Evolutionary conservation across 179 eudicot species (phyloP), one percentile per base, ranked within the genome.

Genomic region (Monotropa hypopitys): DNA sequence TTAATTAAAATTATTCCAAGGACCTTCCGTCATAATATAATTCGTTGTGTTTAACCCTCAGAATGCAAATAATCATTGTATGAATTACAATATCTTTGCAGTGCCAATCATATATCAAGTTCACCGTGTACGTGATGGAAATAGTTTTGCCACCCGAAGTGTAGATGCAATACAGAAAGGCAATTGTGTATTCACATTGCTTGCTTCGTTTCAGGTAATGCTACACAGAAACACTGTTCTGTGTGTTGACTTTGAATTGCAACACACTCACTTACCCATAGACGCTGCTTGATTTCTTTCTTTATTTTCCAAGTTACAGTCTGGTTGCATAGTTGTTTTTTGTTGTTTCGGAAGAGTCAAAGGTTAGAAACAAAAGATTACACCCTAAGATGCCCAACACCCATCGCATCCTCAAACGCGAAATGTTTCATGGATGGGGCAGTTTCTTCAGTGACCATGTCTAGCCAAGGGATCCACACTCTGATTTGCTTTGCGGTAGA

Each of bases 101-200:
- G 99, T 90, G 80, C 99, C 99, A 80, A 88, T 93, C 30, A 81
- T 93, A 82, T 95, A 93, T 84, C 82, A 91, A 79, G 99, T 95
- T 80, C 87, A 91, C 74, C 97, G 95, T 72, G 63, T 90, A 68
- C 93, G 94, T 85, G 99, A 93, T 88, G 99, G 99, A 49, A 93
- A 88, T 70, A 93, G 93, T 80, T 93, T 95, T 87, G 84, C 99
- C 59, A 90, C 84, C 79, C 88, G 97, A 86, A 88, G 84, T 83
- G 97, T 95, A 45, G 97, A 95, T 76, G 99, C 99, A 21, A 84
- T 88, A 78, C 99, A 95, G 78, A 92, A 88, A 83, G 98, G 98
- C 72, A 88, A 78, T 76, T 76, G 88, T 73, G 90, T 95, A 20
- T 95, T 95, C 87, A 90, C 91, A 35, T 78, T 93, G 85, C 80